A percentile compares a stretch with the other conserved stretches of the same genome.
Conservation (phyloP, 352 stramenopile genomes). For the Globisporangium apiculatum region DNA sequence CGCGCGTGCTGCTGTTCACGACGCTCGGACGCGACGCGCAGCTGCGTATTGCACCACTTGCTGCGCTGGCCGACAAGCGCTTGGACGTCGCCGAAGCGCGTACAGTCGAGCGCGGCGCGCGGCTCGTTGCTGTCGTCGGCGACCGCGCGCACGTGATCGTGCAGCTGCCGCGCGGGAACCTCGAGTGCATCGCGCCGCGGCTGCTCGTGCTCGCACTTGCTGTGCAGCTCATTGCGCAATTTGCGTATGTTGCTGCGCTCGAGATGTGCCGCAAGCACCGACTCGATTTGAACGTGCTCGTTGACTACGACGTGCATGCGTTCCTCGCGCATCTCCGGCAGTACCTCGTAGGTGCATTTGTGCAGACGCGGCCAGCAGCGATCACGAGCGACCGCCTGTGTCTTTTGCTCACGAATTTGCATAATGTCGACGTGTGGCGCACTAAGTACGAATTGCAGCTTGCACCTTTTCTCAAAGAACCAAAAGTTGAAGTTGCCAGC, state of each 20-base stretch:
- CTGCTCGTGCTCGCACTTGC: constrained; percentile 50
- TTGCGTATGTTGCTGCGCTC: constrained; percentile 39
- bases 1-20: constrained; percentile 52
- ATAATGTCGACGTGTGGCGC: constrained; percentile 58
- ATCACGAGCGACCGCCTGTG: constrained; percentile 60
- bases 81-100: constrained; percentile 26
- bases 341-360: constrained; percentile 25
- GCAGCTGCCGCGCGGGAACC: constrained; percentile 71
- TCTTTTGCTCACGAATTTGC: constrained; percentile 70
- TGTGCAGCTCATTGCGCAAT: constrained; percentile 28
- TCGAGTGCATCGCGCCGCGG: constrained; percentile 58
- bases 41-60: constrained; percentile 44
- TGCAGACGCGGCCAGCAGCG: constrained; percentile 19
- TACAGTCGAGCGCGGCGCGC: constrained; percentile 54
- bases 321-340: constrained; percentile 32
- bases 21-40: constrained; percentile 50
- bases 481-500: too few relatives aligned
- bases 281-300: constrained; percentile 70
- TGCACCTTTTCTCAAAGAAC: constrained; percentile 15
- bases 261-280: constrained; percentile 74
- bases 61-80: constrained; percentile 13
- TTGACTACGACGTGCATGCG: constrained; percentile 40
- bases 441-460: constrained; percentile 53
- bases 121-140: constrained; percentile 46
- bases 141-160: constrained; percentile 53